Percentiles rank a stretch among this genome's conserved stretches.
phyloP scores from a whole-genome alignment of 805 yeast species.

The Zygosaccharomyces lentus region DNA sequence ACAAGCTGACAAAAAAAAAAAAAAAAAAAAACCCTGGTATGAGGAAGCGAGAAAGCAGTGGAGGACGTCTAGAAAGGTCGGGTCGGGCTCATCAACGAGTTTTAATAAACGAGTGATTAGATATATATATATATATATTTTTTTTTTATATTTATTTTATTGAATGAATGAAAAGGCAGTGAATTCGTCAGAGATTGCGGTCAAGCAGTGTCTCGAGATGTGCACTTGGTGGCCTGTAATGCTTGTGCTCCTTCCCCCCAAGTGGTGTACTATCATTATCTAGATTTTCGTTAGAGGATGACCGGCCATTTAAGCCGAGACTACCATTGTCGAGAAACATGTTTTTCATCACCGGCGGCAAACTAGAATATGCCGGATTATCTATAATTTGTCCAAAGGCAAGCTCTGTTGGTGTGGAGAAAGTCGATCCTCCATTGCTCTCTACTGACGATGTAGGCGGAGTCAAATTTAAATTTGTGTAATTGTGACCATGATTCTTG shows the following conservation, averaged over 20 bases:
- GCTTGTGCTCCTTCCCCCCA: slow-evolving; percentile 9
- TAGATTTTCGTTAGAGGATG: background rate
- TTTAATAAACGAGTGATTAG: slow-evolving; percentile 1
- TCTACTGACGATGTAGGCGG: slow-evolving; percentile 4
- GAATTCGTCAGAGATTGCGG: slow-evolving; percentile 13
- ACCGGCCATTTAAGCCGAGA: background rate
- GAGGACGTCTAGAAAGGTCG: no score
- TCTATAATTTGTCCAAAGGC: slow-evolving; percentile 10
- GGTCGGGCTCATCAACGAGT: background rate
- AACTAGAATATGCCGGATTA: background rate
- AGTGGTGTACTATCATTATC: background rate
- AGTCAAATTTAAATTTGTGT: slow-evolving; percentile 4
- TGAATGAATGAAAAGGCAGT: background rate
- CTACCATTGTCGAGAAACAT: background rate
- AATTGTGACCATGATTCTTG: slow-evolving; percentile 18
- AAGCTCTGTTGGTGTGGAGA: slow-evolving; percentile 16
- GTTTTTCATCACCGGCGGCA: slow-evolving; percentile 1
- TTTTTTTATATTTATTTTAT: background rate
- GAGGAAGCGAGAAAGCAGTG: no score
- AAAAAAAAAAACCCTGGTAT: no score
- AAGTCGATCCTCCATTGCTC: slow-evolving; percentile 6
- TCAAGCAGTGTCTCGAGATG: slow-evolving; percentile 44
- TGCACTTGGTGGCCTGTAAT: slow-evolving; percentile 48
- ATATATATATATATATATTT: background rate
- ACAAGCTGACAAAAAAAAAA: no score